Evolutionary conservation across 148 eudicot species (phyloP).

Genomic region (Agrostemma githago): DNA sequence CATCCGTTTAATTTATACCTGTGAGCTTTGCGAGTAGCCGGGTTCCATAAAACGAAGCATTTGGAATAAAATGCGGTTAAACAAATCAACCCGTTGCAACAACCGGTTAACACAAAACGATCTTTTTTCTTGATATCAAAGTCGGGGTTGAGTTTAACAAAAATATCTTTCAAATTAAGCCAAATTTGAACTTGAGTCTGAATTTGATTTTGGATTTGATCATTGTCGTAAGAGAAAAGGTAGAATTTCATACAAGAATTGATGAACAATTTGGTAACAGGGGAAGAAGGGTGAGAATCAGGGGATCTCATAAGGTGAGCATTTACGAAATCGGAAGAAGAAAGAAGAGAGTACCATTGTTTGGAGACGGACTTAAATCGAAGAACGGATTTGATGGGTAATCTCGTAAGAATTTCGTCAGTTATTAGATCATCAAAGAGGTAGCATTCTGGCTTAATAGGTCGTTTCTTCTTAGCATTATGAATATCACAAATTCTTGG

Average conservation of each 20-base stretch:
- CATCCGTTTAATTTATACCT: background rate
- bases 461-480: too few species aligned
- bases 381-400: background rate
- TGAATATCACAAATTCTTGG: too few species aligned
- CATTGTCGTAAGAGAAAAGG: background rate
- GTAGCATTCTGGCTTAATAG: background rate
- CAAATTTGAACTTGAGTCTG: too few species aligned
- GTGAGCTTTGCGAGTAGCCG: background rate
- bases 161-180: background rate
- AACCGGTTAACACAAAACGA: background rate
- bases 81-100: constrained; percentile 2
- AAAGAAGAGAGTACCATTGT: background rate
- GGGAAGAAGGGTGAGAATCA: background rate
- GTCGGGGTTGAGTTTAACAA: background rate
- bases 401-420: background rate
- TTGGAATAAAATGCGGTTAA: background rate
- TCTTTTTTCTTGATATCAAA: background rate
- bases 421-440: background rate
- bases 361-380: background rate
- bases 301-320: background rate
- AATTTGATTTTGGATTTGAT: background rate
- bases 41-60: background rate
- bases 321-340: background rate
- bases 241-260: background rate
- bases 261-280: background rate